phyloP scores from a whole-genome alignment of 306 rosid species.

The Inga oerstediana region DNA sequence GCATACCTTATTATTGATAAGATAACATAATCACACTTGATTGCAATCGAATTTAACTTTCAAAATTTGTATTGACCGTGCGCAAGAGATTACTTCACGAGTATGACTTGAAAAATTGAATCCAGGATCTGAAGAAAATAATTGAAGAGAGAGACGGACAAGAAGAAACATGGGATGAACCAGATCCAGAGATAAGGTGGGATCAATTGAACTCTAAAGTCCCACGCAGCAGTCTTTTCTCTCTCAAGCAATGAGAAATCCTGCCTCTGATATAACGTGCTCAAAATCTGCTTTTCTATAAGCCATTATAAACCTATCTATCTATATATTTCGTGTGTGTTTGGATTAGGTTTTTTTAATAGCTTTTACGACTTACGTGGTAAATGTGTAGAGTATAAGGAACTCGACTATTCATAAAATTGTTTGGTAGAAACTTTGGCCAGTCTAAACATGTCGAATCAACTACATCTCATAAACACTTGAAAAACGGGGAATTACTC shows the following conservation, averaged over 20 bases:
- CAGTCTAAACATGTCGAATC: neutral
- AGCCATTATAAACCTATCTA: neutral
- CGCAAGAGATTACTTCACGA: neutral
- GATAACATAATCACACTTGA: neutral
- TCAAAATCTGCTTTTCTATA: neutral
- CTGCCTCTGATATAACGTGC: neutral
- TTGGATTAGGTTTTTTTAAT: too few relatives aligned
- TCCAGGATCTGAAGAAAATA: neutral
- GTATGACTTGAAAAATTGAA: neutral
- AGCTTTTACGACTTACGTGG: too few relatives aligned
- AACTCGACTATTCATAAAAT: neutral
- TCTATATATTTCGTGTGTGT: neutral
- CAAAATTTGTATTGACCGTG: neutral
- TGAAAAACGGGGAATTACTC: neutral
- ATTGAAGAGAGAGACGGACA: neutral
- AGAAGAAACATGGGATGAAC: neutral
- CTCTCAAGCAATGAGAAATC: neutral
- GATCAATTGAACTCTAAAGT: neutral
- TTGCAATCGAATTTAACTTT: too few relatives aligned
- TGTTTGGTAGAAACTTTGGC: neutral
- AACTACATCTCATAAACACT: neutral
- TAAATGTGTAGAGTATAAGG: neutral
- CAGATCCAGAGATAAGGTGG: neutral
- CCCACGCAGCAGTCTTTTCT: neutral
- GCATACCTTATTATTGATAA: neutral